Evolutionary conservation across 345 rosid species (phyloP).

Genomic region (Iberis pinnata): DNA sequence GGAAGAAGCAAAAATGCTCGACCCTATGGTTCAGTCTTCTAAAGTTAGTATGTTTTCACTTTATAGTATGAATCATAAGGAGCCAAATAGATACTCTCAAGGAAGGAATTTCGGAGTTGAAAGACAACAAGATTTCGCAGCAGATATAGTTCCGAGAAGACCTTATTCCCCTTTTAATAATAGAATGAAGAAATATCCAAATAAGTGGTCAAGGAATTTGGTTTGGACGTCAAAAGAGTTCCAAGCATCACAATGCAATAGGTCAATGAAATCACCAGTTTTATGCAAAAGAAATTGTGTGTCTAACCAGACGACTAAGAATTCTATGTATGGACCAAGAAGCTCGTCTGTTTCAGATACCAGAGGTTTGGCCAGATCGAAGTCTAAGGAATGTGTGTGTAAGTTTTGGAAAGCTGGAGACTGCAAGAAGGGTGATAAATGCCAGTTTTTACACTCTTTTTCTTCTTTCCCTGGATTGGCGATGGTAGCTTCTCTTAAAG

Average conservation of each 20-base stretch:
- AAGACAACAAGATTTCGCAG: too few relatives aligned
- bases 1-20: too few relatives aligned
- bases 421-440: constrained; percentile 23
- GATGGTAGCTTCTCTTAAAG: constrained; percentile 28
- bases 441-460: constrained; percentile 32
- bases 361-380: constrained; percentile 16
- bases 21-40: too few relatives aligned
- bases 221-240: too few relatives aligned
- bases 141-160: too few relatives aligned
- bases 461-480: constrained; percentile 20
- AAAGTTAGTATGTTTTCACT: too few relatives aligned
- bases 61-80: too few relatives aligned
- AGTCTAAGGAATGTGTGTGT: background rate
- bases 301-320: background rate
- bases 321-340: background rate
- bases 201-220: background rate
- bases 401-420: too few relatives aligned
- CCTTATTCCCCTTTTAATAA: too few relatives aligned
- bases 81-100: too few relatives aligned
- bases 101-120: too few relatives aligned
- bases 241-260: too few relatives aligned
- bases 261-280: constrained; percentile 6
- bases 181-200: background rate
- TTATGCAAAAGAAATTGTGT: background rate
- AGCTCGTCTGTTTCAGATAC: constrained; percentile 5